Percentiles rank a stretch among this genome's conserved stretches.
These are phyloP conservation scores for Cystofilobasidium ferigula DNA, from an alignment of 768 basidiomycete species.

Conservation along the genomic window DNA sequence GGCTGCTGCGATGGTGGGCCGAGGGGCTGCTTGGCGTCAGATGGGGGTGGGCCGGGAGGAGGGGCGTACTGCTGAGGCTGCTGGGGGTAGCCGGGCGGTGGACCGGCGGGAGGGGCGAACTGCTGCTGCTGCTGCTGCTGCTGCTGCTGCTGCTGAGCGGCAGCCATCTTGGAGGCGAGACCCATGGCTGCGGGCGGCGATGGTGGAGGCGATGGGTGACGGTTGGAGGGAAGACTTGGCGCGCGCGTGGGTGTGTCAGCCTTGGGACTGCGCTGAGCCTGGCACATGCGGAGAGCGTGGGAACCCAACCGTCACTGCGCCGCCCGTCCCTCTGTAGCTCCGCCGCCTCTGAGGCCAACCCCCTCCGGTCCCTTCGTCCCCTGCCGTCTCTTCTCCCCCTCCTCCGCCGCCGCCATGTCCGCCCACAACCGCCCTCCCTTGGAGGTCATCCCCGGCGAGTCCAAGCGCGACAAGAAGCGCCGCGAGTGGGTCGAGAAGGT, in stretches of 20 bases:
- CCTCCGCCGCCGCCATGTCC: neutral
- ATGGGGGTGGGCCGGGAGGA: neutral
- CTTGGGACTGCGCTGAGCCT: too few relatives aligned
- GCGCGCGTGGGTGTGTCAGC: too few relatives aligned
- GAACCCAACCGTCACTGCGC: too few relatives aligned
- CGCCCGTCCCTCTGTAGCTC: too few relatives aligned
- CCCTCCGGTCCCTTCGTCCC: neutral
- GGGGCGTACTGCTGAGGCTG: slow-evolving; percentile 12
- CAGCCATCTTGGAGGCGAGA: slow-evolving; percentile 15
- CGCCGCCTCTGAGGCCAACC: neutral
- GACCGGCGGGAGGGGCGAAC: slow-evolving; percentile 7
- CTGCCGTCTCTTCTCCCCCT: neutral
- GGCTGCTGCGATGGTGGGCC: neutral
- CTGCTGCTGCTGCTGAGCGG: neutral
- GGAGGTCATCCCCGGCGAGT: slow-evolving; percentile 12
- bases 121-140: slow-evolving; percentile 15
- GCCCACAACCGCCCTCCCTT: neutral
- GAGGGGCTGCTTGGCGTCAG: neutral
- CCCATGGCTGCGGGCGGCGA: neutral
- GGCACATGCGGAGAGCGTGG: too few relatives aligned
- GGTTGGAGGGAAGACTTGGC: too few relatives aligned
- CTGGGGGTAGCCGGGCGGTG: neutral
- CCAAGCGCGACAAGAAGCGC: slow-evolving; percentile 41
- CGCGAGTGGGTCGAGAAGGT: slow-evolving; percentile 43
- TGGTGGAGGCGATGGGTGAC: neutral